Percentiles rank a stretch among this genome's conserved stretches.
Evolutionary conservation across 768 basidiomycete species (phyloP).

Genomic region (Nidula microcarpa): DNA sequence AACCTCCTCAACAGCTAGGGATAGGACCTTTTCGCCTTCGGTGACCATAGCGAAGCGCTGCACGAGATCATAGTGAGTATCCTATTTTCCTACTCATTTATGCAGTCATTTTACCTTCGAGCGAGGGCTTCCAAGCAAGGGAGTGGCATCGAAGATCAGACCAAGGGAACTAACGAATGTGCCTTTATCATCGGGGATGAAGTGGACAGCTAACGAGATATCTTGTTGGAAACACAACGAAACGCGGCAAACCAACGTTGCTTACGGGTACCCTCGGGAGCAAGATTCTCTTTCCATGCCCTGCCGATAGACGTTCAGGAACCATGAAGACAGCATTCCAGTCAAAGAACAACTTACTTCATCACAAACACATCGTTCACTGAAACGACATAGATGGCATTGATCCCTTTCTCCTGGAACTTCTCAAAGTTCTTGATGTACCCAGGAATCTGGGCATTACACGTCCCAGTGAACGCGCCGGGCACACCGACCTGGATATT

Average conservation of each 20-base stretch:
- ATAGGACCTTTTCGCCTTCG: constrained; percentile 54
- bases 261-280: constrained; percentile 53
- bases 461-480: constrained; percentile 74
- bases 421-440: constrained; percentile 66
- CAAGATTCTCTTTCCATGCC: constrained; percentile 66
- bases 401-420: constrained; percentile 76
- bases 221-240: not conserved
- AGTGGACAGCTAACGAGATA: constrained; percentile 40
- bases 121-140: constrained; percentile 62
- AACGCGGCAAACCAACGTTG: not conserved
- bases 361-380: constrained; percentile 81
- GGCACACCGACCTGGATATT: constrained; percentile 62
- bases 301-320: constrained; percentile 21
- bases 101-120: constrained; percentile 45
- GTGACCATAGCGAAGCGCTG: constrained; percentile 56
- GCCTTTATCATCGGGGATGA: constrained; percentile 70
- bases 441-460: constrained; percentile 57
- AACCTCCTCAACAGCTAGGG: constrained; percentile 48
- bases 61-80: not conserved
- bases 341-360: constrained; percentile 25
- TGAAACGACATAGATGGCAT: constrained; percentile 65
- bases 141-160: constrained; percentile 58
- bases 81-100: not conserved
- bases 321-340: too few species aligned
- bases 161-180: constrained; percentile 51